A percentile compares a stretch with the other conserved stretches of the same genome.
Evolutionary conservation across 352 stramenopile species (phyloP).

Genomic region (Phytophthora europaea): DNA sequence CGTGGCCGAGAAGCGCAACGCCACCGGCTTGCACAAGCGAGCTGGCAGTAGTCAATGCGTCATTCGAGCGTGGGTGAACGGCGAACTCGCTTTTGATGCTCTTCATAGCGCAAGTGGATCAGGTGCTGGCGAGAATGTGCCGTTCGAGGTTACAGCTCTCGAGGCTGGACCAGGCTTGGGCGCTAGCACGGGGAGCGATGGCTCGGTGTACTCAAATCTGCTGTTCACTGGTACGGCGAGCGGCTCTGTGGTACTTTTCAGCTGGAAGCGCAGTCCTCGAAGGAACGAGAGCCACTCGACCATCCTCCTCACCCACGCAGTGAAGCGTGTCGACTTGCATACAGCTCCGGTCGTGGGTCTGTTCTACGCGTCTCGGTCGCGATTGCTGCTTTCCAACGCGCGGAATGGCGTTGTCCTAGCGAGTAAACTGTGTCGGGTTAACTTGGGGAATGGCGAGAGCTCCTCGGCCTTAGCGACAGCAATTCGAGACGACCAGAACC

Average conservation of each 20-base stretch:
- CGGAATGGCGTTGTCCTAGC: conserved; percentile 53
- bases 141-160: conserved; percentile 55
- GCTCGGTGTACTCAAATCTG: conserved; percentile 35
- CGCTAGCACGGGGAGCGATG: conserved; percentile 4
- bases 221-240: conserved; percentile 57
- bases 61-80: conserved; percentile 71
- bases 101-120: conserved; percentile 27
- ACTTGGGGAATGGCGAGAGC: conserved; percentile 13
- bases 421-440: conserved; percentile 34
- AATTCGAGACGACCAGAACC: conserved; percentile 35
- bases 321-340: conserved; percentile 61
- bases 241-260: conserved; percentile 58
- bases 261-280: conserved; percentile 49
- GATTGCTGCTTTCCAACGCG: conserved; percentile 54
- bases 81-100: conserved; percentile 52
- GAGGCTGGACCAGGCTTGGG: conserved; percentile 39
- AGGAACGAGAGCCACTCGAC: conserved; percentile 27
- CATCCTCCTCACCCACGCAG: conserved; percentile 41
- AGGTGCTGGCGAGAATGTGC: conserved; percentile 30
- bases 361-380: conserved; percentile 43
- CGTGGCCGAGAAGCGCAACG: conserved; percentile 42
- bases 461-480: conserved; percentile 23
- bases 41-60: conserved; percentile 14
- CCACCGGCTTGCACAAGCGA: conserved; percentile 1
- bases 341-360: conserved; percentile 52